A percentile compares a stretch with the other conserved stretches of the same genome.
phyloP scores from a whole-genome alignment of 1,139 yeast genomes.

The Pneumocystis murina region DNA sequence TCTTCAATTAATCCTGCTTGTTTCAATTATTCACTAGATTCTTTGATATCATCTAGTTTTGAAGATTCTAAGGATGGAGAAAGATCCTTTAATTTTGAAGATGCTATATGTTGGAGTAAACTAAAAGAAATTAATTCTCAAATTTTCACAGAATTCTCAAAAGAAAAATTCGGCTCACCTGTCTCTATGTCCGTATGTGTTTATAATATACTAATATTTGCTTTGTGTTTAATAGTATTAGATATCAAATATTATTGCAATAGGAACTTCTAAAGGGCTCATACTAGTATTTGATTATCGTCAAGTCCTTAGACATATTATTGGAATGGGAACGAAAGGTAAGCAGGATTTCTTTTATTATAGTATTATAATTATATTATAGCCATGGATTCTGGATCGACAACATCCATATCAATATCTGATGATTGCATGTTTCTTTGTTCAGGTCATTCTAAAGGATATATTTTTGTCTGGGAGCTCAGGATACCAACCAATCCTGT shows the following conservation, averaged over 20 bases:
- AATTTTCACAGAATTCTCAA: constrained; percentile 13
- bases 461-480: constrained; percentile 33
- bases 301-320: constrained; percentile 35
- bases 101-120: neutral
- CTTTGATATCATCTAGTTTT: neutral
- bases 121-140: constrained; percentile 12
- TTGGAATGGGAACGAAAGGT: constrained; percentile 24
- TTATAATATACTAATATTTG: constrained; percentile 9
- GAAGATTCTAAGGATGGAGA: neutral
- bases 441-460: constrained; percentile 34
- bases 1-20: neutral
- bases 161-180: constrained; percentile 10
- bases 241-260: constrained; percentile 37
- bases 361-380: constrained; percentile 2
- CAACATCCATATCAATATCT: constrained; percentile 35
- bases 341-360: neutral
- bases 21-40: neutral
- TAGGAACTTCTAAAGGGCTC: constrained; percentile 50
- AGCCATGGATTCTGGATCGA: constrained; percentile 27
- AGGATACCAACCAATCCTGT: constrained; percentile 14
- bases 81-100: neutral
- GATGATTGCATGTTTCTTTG: constrained; percentile 38
- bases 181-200: constrained; percentile 11
- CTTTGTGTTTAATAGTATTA: constrained; percentile 10
- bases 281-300: constrained; percentile 49